Percentiles rank a stretch among this genome's conserved stretches.
Conservation (phyloP, 345 rosid species). For the Psidium friedrichsthalianum region DNA sequence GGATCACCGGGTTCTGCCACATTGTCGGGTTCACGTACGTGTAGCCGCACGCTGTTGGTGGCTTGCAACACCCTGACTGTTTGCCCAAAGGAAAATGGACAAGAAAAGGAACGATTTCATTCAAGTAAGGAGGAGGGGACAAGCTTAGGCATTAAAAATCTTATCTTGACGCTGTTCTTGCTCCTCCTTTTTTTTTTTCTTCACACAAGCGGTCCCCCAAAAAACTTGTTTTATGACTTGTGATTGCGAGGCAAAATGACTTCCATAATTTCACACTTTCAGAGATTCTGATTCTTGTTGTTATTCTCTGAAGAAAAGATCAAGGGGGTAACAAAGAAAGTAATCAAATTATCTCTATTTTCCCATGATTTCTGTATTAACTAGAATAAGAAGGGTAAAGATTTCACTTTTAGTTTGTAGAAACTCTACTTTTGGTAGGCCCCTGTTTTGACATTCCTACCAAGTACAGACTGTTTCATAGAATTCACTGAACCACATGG, state of each 20-base stretch:
- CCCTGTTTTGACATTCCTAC: background rate
- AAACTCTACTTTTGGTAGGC: background rate
- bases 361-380: background rate
- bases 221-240: background rate
- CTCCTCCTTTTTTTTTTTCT: background rate
- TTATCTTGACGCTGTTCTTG: background rate
- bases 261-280: background rate
- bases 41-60: constrained; percentile 72
- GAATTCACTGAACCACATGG: background rate
- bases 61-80: constrained; percentile 93
- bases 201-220: background rate
- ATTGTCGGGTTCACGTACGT: constrained; percentile 55
- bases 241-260: background rate
- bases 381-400: background rate
- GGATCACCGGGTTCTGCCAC: constrained; percentile 62
- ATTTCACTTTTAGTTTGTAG: background rate
- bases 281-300: background rate
- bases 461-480: background rate
- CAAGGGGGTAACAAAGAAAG: background rate
- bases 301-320: background rate
- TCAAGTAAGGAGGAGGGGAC: background rate
- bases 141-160: background rate
- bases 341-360: background rate
- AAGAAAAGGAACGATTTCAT: background rate
- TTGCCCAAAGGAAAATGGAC: background rate